Percentiles rank a stretch among this genome's conserved stretches.
Evolutionary conservation across 192 early-diverging fungal genomes (phyloP).

Genomic region (Backusella parvicylindrica): DNA sequence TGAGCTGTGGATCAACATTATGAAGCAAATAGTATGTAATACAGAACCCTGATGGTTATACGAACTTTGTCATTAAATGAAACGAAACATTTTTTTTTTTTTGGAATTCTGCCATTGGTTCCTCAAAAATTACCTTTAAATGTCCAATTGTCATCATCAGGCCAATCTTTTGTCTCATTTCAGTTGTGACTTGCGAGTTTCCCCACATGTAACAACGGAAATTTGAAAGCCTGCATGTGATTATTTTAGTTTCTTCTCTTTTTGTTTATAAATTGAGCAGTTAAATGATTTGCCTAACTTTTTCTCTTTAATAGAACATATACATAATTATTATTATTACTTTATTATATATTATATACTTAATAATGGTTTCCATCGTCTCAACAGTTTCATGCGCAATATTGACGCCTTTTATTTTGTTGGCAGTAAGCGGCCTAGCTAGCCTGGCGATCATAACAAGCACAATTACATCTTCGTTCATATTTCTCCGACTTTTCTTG

Average conservation of each 20-base stretch:
- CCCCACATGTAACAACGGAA: background rate
- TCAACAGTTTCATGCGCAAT: conserved; percentile 4
- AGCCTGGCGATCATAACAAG: conserved; percentile 12
- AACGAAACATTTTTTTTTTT: background rate
- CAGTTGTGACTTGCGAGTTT: background rate
- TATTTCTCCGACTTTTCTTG: conserved; percentile 9
- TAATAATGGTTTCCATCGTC: background rate
- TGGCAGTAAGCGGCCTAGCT: background rate
- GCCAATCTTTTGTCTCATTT: conserved; percentile 1
- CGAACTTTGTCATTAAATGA: background rate
- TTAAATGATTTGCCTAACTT: conserved; percentile 2
- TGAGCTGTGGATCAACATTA: background rate
- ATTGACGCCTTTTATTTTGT: conserved; percentile 4
- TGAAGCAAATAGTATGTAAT: background rate
- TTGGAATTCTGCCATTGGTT: background rate
- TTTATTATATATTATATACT: background rate
- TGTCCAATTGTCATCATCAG: background rate
- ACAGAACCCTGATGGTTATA: background rate
- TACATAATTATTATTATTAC: background rate
- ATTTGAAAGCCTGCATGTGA: background rate
- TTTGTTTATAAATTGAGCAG: background rate
- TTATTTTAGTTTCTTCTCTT: background rate
- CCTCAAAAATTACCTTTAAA: conserved; percentile 1
- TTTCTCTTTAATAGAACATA: background rate
- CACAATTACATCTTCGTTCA: conserved; percentile 19